Percentiles rank a stretch among this genome's conserved stretches.
Evolutionary conservation across 768 basidiomycete species (phyloP).

Genomic region (Suillus lakei): DNA sequence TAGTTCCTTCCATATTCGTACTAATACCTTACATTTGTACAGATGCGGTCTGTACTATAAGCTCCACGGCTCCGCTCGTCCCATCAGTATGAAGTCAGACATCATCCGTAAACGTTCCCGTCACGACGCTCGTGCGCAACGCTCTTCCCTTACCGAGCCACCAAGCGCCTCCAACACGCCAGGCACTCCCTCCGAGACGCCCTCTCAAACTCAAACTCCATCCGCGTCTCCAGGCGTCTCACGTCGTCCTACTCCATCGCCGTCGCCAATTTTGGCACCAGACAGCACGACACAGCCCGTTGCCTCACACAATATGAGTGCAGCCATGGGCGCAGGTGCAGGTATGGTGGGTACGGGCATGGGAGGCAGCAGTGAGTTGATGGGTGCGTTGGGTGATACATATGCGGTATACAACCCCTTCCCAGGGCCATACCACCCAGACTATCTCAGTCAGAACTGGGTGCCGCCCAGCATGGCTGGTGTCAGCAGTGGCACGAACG

Average conservation of each 20-base stretch:
- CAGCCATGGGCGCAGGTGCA: constrained; percentile 10
- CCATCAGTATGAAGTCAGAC: constrained; percentile 91
- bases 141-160: neutral
- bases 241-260: constrained; percentile 70
- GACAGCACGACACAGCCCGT: constrained; percentile 68
- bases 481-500: constrained; percentile 28
- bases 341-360: constrained; percentile 1
- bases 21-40: constrained; percentile 11
- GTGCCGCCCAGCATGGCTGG: constrained; percentile 28
- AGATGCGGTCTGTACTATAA: constrained; percentile 89
- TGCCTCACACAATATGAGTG: constrained; percentile 30
- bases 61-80: constrained; percentile 82
- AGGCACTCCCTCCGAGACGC: constrained; percentile 70
- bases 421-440: constrained; percentile 79
- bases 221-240: constrained; percentile 78
- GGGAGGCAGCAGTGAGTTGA: constrained; percentile 52
- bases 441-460: constrained; percentile 63
- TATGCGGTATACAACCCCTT: constrained; percentile 49
- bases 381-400: constrained; percentile 49
- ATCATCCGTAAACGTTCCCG: constrained; percentile 87
- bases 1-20: constrained; percentile 12
- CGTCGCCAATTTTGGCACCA: constrained; percentile 69
- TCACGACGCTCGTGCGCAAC: constrained; percentile 73
- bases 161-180: constrained; percentile 65
- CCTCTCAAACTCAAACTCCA: constrained; percentile 57